phyloP scores from a whole-genome alignment of 345 rosid species.

The Rubroshorea leprosula region DNA sequence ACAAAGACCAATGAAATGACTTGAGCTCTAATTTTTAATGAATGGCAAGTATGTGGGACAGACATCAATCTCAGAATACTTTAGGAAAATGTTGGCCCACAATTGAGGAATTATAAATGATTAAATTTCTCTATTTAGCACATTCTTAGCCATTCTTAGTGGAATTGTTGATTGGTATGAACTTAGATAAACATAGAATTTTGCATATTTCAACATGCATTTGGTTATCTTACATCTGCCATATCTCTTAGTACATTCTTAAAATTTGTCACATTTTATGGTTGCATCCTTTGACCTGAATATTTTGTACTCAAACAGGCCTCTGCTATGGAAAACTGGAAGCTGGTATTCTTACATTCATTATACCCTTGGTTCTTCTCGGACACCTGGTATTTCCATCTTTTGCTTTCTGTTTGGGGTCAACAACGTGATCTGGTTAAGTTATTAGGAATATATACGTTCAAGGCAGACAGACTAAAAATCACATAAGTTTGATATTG shows the following conservation, averaged over 20 bases:
- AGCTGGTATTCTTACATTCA: conserved; percentile 81
- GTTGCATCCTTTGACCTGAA: not conserved
- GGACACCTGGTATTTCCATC: conserved; percentile 70
- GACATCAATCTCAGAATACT: not conserved
- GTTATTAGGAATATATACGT: not conserved
- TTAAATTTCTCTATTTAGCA: not conserved
- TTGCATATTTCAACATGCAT: not conserved
- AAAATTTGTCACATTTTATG: not conserved
- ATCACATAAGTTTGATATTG: not conserved
- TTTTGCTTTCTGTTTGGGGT: not conserved
- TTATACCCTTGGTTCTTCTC: conserved; percentile 79
- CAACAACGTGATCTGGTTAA: too few relatives aligned
- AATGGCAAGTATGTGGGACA: too few relatives aligned
- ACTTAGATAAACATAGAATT: not conserved
- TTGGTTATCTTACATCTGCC: not conserved
- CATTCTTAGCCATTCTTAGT: not conserved
- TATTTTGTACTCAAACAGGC: conserved; percentile 34
- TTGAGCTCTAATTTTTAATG: too few relatives aligned
- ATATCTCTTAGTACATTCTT: not conserved
- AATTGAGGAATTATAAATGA: not conserved
- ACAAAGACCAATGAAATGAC: too few relatives aligned
- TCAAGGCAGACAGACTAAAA: not conserved
- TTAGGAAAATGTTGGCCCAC: not conserved
- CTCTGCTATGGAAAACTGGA: conserved; percentile 96
- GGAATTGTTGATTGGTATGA: not conserved